A percentile compares a stretch with the other conserved stretches of the same genome.
Conservation (phyloP, 2,329 filamentous ascomycete species). For the Parastagonospora nodorum region DNA sequence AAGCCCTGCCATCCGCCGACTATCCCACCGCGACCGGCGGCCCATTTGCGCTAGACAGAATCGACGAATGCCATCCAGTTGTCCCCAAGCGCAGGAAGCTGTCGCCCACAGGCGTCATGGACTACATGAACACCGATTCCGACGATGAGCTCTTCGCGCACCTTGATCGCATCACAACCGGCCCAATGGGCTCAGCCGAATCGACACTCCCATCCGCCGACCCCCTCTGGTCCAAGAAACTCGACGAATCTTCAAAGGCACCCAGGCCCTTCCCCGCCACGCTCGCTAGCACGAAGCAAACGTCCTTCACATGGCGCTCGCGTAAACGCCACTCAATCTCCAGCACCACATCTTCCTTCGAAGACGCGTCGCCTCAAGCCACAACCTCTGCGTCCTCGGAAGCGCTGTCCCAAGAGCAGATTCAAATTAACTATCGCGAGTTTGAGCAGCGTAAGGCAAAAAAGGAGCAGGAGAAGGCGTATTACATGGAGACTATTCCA, state of each 20-base stretch:
- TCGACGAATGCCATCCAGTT: constrained; percentile 10
- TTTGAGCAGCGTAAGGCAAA: constrained; percentile 1
- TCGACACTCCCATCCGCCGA: neutral
- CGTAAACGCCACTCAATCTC: neutral
- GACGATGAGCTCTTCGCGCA: neutral
- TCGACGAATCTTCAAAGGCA: neutral
- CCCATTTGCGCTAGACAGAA: constrained; percentile 10
- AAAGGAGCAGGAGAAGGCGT: constrained; percentile 9
- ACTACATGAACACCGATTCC: neutral
- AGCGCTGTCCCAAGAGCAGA: constrained; percentile 12
- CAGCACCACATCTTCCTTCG: neutral
- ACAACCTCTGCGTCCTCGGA: neutral
- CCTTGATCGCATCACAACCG: neutral
- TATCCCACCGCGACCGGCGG: neutral
- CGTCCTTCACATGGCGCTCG: neutral
- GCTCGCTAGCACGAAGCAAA: neutral
- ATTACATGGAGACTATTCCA: constrained; percentile 2
- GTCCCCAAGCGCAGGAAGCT: constrained; percentile 13
- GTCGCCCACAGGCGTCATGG: neutral
- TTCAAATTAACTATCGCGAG: neutral
- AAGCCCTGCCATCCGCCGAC: neutral
- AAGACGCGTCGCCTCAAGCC: neutral
- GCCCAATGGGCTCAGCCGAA: constrained; percentile 2
- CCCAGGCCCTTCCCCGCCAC: neutral
- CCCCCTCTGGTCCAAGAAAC: neutral